Conservation (phyloP, 2,329 filamentous ascomycete genomes). For the Alternaria alternata region DNA sequence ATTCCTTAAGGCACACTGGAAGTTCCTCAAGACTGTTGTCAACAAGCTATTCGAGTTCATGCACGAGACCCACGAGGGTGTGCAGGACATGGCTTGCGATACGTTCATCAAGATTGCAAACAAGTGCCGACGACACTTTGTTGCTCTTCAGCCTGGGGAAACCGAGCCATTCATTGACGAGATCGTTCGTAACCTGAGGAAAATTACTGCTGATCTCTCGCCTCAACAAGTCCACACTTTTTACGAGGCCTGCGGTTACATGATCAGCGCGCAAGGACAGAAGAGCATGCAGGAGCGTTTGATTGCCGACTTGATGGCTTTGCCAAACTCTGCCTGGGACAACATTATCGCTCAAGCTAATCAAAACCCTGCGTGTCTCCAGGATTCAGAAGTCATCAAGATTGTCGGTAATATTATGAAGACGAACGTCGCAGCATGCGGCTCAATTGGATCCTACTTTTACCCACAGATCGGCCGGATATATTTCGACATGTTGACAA, state of each 20-base stretch:
- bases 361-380: constrained; percentile 82
- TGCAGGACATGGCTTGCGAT: constrained; percentile 99
- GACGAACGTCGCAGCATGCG: constrained; percentile 98
- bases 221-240: constrained; percentile 99
- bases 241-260: constrained; percentile 98
- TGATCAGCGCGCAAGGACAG: constrained; percentile 98
- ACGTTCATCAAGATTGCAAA: constrained; percentile 99
- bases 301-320: constrained; percentile 88
- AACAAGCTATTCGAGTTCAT: constrained; percentile 99
- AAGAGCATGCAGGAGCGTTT: constrained; percentile 92
- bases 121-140: constrained; percentile 97
- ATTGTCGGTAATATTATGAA: constrained; percentile 99
- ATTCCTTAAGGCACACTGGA: constrained; percentile 99
- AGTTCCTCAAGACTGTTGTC: constrained; percentile 98
- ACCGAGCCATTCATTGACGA: constrained; percentile 97
- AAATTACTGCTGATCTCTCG: constrained; percentile 93
- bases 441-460: constrained; percentile 95
- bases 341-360: constrained; percentile 90
- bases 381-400: constrained; percentile 96
- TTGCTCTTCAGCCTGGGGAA: constrained; percentile 93
- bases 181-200: constrained; percentile 93
- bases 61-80: constrained; percentile 99
- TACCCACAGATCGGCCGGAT: constrained; percentile 98
- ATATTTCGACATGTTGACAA: constrained; percentile 97
- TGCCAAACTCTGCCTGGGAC: constrained; percentile 95